Evolutionary conservation across 2,329 filamentous ascomycete species (phyloP), one percentile per base, ranked within the genome.

Genomic region (Xylaria sp.): DNA sequence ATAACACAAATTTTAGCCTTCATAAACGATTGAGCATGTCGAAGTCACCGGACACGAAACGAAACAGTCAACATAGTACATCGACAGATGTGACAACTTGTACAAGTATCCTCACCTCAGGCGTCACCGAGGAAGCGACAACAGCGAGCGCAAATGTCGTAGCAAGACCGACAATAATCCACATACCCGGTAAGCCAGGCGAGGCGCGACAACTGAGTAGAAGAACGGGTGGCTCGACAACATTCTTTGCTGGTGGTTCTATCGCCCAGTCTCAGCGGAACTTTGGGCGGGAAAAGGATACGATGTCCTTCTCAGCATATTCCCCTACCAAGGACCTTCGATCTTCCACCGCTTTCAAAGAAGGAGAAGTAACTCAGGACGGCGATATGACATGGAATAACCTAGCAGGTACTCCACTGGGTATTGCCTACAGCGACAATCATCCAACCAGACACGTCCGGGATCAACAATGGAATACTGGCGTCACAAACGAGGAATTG

Each of bases 51-150:
- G 69, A 76, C 41, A 63, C 66, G 23, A 75, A 73, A 54, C 75
- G 76, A 4, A 65, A 74, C 56, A 78, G 76, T 57, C 72, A 74
- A 54, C 66, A 71, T 3, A 79, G 76, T 63, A 63, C 58, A 41
- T 74, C 75, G 15, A 76, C 77, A 3, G 67, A 62, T 1, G 69
- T 73, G 34, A 78, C 78, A 39, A 76, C 76, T 18, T 71, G 73
- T 39, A 79, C 78, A 5, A 79, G 77, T 50, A 77, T 78, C 44
- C 71, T 79, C 55, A 76, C 73, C 12, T 76, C 76, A 8, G 75
- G 73, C 18, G 48, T 75, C 44, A 72, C 67, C 1, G 76, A 77
- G 56, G 74, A 76, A 52, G 74, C 76, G 7, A 74, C 73, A 9
- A 76, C 69, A 3, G 75, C 75, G 52, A 76, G 71, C 37, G 72